Conservation (phyloP, 2,329 filamentous ascomycete genomes). For the Karstenula rhodostoma region DNA sequence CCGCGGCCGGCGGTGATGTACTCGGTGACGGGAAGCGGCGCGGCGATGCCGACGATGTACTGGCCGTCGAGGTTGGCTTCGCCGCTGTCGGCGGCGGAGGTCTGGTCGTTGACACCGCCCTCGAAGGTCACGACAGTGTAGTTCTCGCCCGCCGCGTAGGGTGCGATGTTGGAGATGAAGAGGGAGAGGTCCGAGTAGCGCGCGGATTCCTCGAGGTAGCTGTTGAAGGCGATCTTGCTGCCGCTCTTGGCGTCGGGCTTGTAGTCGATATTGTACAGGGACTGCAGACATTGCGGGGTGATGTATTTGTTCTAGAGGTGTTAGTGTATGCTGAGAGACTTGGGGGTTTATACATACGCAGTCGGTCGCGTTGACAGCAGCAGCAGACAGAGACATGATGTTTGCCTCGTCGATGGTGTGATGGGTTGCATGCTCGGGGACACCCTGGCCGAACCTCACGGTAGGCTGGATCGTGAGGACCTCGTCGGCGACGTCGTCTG, state of each 20-base stretch:
- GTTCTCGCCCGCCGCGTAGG: constrained; percentile 50
- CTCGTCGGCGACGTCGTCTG: constrained; percentile 47
- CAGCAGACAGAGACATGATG: constrained; percentile 13
- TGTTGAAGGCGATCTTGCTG: constrained; percentile 60
- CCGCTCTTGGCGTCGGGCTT: constrained; percentile 54
- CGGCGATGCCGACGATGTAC: constrained; percentile 63
- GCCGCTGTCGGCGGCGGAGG: constrained; percentile 30
- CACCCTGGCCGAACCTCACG: constrained; percentile 56
- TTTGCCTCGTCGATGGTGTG: constrained; percentile 5
- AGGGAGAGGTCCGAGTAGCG: constrained; percentile 56
- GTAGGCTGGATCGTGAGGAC: constrained; percentile 62
- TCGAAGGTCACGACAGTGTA: constrained; percentile 50
- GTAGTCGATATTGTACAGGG: constrained; percentile 61
- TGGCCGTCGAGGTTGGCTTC: constrained; percentile 72
- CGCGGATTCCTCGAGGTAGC: constrained; percentile 62
- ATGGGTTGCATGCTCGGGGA: constrained; percentile 21
- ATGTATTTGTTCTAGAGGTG: constrained; percentile 38
- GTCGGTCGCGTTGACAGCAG: constrained; percentile 21
- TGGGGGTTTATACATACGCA: not conserved
- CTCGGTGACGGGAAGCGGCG: constrained; percentile 62
- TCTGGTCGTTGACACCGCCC: constrained; percentile 35
- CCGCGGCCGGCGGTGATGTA: constrained; percentile 68
- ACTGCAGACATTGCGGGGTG: constrained; percentile 58
- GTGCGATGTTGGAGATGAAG: constrained; percentile 51
- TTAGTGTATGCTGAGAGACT: not conserved